phyloP scores from a whole-genome alignment of 2,329 filamentous ascomycete genomes.

The Colletotrichum neosansevieriae region DNA sequence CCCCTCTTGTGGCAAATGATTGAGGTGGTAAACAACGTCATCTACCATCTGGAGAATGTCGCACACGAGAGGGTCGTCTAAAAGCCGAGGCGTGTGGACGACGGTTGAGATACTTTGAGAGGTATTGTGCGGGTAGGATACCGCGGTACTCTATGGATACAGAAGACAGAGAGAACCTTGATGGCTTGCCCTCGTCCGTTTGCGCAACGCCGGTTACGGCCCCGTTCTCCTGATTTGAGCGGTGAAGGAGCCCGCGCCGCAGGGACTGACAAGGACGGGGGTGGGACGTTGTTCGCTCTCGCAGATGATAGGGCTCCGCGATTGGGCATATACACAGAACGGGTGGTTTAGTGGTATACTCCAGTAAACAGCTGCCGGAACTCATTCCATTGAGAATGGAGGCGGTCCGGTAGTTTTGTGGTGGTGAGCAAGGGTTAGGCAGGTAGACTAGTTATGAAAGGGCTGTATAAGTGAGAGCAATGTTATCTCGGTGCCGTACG shows the following conservation, averaged over 20 bases:
- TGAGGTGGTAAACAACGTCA: conserved; percentile 7
- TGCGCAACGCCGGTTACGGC: conserved; percentile 28
- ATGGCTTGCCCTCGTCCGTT: conserved; percentile 27
- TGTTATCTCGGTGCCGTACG: not conserved
- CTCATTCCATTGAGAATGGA: not conserved
- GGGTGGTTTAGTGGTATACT: not conserved
- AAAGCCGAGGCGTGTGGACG: conserved; percentile 10
- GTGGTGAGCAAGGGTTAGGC: conserved; percentile 20
- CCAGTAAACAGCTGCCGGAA: conserved; percentile 3
- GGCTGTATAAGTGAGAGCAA: not conserved
- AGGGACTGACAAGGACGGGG: conserved; percentile 26
- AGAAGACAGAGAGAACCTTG: conserved; percentile 22
- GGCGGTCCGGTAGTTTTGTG: conserved; percentile 6
- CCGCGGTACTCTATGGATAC: not conserved
- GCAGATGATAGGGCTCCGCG: conserved; percentile 2
- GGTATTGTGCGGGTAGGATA: not conserved
- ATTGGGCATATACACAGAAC: conserved; percentile 11
- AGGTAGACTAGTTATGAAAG: not conserved
- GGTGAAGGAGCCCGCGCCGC: conserved; percentile 36
- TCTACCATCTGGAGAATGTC: conserved; percentile 14
- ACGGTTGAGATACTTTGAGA: conserved; percentile 1
- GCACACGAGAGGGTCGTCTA: conserved; percentile 4
- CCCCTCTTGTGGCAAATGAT: conserved; percentile 15
- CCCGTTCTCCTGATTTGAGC: conserved; percentile 35
- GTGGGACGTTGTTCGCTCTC: conserved; percentile 11